A percentile compares a stretch with the other conserved stretches of the same genome.
Evolutionary conservation across 495 filamentous ascomycete genomes (phyloP).

Genomic region (Penicillium daleae): DNA sequence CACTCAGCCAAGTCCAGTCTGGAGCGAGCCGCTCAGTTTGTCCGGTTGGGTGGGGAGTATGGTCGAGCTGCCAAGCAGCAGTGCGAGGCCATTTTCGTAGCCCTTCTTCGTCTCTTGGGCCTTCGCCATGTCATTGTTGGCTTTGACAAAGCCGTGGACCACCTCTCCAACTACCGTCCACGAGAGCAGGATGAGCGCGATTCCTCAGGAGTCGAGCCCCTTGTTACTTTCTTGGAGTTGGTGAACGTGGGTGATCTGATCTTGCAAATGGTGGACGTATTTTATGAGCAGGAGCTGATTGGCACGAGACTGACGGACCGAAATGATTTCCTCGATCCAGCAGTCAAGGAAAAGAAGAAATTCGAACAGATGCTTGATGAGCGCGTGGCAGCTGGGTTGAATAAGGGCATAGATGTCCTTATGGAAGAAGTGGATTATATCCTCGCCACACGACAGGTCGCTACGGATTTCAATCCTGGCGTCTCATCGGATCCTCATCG

Average conservation of each 20-base stretch:
- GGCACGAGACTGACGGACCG: constrained; percentile 81
- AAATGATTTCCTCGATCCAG: constrained; percentile 92
- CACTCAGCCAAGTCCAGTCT: constrained; percentile 89
- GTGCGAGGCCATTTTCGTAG: constrained; percentile 88
- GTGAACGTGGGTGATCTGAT: constrained; percentile 99
- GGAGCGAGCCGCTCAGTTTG: constrained; percentile 82
- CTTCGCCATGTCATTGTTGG: constrained; percentile 85
- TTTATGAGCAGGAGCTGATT: constrained; percentile 94
- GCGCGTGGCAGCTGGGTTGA: constrained; percentile 91
- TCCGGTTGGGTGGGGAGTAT: constrained; percentile 73
- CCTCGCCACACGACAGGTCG: constrained; percentile 82
- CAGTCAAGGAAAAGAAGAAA: constrained; percentile 91
- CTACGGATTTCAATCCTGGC: constrained; percentile 89
- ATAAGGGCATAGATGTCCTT: constrained; percentile 96
- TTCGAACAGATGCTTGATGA: constrained; percentile 99
- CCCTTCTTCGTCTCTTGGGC: constrained; percentile 80
- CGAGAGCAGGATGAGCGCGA: constrained; percentile 78
- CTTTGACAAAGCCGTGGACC: constrained; percentile 88
- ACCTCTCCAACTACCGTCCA: constrained; percentile 89
- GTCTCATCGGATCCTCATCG: constrained; percentile 48
- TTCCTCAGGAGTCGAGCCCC: constrained; percentile 75
- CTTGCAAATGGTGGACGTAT: constrained; percentile 98
- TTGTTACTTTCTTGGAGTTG: constrained; percentile 95
- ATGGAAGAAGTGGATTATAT: constrained; percentile 99
- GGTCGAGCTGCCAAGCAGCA: constrained; percentile 86